A percentile compares a stretch with the other conserved stretches of the same genome.
These are phyloP conservation scores for Penicillium daleae DNA, from an alignment of 495 filamentous ascomycete genomes.

Conservation along the genomic window DNA sequence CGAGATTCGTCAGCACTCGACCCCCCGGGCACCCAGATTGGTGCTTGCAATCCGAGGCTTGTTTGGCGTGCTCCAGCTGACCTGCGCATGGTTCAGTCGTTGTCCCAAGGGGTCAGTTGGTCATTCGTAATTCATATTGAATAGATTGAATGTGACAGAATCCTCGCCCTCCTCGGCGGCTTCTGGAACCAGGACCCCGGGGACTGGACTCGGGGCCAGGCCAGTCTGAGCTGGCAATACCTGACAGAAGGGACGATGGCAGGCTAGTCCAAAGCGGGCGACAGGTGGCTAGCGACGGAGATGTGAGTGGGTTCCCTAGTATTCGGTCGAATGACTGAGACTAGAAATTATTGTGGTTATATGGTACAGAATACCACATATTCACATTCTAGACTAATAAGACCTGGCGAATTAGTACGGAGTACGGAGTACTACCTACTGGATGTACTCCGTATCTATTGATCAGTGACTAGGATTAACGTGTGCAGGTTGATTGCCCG, in stretches of 20 bases:
- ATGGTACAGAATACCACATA: background rate
- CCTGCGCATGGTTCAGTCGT: constrained; percentile 20
- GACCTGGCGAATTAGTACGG: too few relatives aligned
- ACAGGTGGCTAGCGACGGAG: constrained; percentile 3
- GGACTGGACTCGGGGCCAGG: background rate
- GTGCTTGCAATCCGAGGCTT: background rate
- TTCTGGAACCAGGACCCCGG: background rate
- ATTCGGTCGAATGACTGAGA: background rate
- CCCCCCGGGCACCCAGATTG: background rate
- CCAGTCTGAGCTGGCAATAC: background rate
- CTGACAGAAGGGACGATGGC: too few relatives aligned
- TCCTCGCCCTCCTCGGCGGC: background rate
- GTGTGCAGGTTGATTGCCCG: background rate
- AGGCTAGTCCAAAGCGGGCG: background rate
- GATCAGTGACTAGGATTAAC: background rate
- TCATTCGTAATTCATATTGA: background rate
- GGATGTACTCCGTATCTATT: too few relatives aligned
- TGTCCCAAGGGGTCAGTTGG: background rate
- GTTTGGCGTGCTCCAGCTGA: constrained; percentile 20
- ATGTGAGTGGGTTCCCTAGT: background rate
- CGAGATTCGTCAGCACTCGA: background rate
- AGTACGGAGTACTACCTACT: too few relatives aligned
- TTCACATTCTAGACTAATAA: too few relatives aligned
- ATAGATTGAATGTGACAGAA: background rate
- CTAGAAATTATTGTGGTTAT: background rate